These are phyloP conservation scores for Brassica napus DNA, from an alignment of 345 rosid species.

Conservation along the genomic window DNA sequence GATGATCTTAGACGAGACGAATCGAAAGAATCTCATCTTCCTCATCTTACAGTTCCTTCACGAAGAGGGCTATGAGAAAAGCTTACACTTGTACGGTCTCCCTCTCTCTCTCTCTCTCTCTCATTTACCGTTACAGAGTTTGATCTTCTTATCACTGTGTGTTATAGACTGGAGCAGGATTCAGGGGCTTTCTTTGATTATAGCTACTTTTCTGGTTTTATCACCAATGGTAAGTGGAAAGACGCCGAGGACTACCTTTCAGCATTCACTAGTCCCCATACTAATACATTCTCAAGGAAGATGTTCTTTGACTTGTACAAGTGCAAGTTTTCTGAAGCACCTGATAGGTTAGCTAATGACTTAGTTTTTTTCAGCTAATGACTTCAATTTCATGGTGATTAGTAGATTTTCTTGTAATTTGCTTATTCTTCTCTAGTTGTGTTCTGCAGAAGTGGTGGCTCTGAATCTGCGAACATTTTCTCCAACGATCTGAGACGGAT, in stretches of 20 bases:
- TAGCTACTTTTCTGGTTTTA: slow-evolving; percentile 27
- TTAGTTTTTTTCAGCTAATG: background rate
- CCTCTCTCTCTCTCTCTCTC: background rate
- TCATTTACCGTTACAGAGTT: no score
- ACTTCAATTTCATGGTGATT: background rate
- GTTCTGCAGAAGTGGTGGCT: slow-evolving; percentile 48
- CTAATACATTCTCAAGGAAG: slow-evolving; percentile 32
- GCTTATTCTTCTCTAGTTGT: slow-evolving; percentile 12
- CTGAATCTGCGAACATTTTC: slow-evolving; percentile 50
- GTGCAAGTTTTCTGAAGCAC: slow-evolving; percentile 35
- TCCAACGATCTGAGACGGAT: slow-evolving; percentile 53
- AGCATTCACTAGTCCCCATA: slow-evolving; percentile 40
- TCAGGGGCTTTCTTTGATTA: slow-evolving; percentile 39
- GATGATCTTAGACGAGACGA: slow-evolving; percentile 34
- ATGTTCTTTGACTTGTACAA: slow-evolving; percentile 38
- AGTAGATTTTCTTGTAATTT: background rate
- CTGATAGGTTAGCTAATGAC: slow-evolving; percentile 16
- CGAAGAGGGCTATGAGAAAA: slow-evolving; percentile 30
- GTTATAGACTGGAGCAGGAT: slow-evolving; percentile 45
- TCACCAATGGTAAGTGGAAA: slow-evolving; percentile 39
- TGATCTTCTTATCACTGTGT: background rate
- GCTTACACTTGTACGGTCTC: slow-evolving; percentile 41
- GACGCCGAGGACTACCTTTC: slow-evolving; percentile 43
- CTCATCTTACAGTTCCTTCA: slow-evolving; percentile 36
- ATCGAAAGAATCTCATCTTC: slow-evolving; percentile 32